A percentile compares a stretch with the other conserved stretches of the same genome.
Evolutionary conservation across 768 basidiomycete species (phyloP).

Genomic region (Kwoniella pini): DNA sequence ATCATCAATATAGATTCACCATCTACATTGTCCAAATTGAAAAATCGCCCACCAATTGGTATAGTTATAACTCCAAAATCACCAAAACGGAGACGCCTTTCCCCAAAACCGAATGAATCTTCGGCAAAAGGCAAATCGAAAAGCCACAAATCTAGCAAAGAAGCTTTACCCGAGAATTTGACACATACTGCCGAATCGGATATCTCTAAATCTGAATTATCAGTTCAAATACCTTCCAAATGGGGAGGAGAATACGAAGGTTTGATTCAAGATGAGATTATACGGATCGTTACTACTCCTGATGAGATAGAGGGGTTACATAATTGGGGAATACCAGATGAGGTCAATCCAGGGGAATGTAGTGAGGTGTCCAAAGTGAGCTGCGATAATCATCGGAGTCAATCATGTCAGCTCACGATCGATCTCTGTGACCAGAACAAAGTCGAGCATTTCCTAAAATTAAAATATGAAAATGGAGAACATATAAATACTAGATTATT

Average conservation of each 20-base stretch:
- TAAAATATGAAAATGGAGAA: constrained; percentile 72
- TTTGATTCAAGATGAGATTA: constrained; percentile 42
- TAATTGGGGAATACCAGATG: constrained; percentile 52
- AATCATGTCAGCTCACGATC: background rate
- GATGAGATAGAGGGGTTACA: constrained; percentile 25
- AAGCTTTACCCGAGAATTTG: constrained; percentile 28
- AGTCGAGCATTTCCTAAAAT: constrained; percentile 70
- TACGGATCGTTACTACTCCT: constrained; percentile 34
- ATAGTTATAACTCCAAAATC: constrained; percentile 11
- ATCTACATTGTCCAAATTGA: background rate
- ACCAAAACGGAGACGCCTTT: constrained; percentile 9
- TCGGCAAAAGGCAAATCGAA: background rate
- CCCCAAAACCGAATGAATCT: background rate
- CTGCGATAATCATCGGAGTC: background rate
- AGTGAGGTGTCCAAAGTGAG: constrained; percentile 34
- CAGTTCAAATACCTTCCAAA: constrained; percentile 8
- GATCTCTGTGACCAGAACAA: constrained; percentile 65
- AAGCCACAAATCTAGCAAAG: constrained; percentile 5
- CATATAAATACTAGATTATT: constrained; percentile 97
- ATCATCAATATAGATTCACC: background rate
- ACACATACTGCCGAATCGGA: constrained; percentile 39
- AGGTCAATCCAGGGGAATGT: constrained; percentile 26
- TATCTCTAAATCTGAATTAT: constrained; percentile 20
- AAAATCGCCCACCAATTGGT: background rate
- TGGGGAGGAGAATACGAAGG: constrained; percentile 18